Evolutionary conservation across 768 basidiomycete species (phyloP), one percentile per base, ranked within the genome.

Genomic region (Cystoderma amianthinum): DNA sequence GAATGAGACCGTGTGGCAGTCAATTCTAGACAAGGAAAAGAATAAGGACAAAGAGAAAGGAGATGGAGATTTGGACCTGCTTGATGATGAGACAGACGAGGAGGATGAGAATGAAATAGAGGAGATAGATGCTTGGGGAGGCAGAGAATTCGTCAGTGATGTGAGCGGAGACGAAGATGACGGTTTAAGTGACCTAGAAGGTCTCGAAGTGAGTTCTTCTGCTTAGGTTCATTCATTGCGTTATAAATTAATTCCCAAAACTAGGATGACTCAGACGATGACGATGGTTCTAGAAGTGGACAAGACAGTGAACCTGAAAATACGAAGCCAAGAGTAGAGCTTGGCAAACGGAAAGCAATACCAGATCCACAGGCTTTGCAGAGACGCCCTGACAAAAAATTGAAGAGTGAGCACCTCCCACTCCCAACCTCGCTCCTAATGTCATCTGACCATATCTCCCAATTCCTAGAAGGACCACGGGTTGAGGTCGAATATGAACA

Each of bases 401-500:
- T 67, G 19, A 80, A 74, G 51, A 75, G 82, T 78, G 57, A 49
- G 76, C 19, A 37, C 17, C 18, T n/a, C 28, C 28, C n/a, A 16
- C 38, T n/a, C 37, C 32, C 36, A 22, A 36, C 16, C 22, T 36
- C 37, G n/a, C n/a, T 10, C 12, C 21, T 35, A 21, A 19, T 42
- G 15, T 41, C 2, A 18, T 39, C 39, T 38, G 20, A 45, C 18
- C 36, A 34, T 43, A 34, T 33, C 38, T 32, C 34, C 30, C n/a
- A n/a, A n/a, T 45, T 7, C 12, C n/a, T 58, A 83, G 82, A 72
- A 53, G 86, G 82, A 15, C 84, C 91, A 11, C 72, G 83, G 48
- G 84, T 98, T 55, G 90, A 97, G 59, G 84, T 98, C 53, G 95
- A 97, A 62, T 96, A 96, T 78, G 94, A 98, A 61, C 80, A 89